Evolutionary conservation across 768 basidiomycete species (phyloP), one percentile per base, ranked within the genome.

Genomic region (Roridomyces roridus): DNA sequence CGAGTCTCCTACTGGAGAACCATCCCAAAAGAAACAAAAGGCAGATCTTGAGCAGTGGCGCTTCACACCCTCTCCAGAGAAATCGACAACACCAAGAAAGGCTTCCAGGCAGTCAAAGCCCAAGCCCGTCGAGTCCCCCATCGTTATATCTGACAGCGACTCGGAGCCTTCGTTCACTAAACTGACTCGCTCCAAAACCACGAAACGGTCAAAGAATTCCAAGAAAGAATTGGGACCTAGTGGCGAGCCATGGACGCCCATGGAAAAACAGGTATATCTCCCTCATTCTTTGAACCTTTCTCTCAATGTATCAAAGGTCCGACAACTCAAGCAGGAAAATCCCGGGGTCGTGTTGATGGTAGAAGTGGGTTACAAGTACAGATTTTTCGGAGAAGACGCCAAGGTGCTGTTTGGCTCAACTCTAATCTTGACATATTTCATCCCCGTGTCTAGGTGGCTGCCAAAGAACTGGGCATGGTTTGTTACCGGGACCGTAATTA

Each of bases 301-400:
- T 34, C 31, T 23, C 12, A 46, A 28, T 29, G 47, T 15, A 44
- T 15, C 31, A 34, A 34, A 87, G 85, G 77, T 87, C 26, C 65
- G 79, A 23, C 69, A 80, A 51, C 72, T 94, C 12, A 91, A 92
- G 71, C 74, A 76, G 50, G 82, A 86, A 18, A 78, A 92, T 69
- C 79, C 81, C 1, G 89, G 81, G 11, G 85, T 84, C 5, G 60
- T 95, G 31, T 76, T 95, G 12, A 85, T 94, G 81, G 76, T 95
- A 21, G 88, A 94, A 69, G 85, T 89, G 25, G 93, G 93, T 5
- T 95, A 95, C 70, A 94, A 89, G 69, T 89, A 86, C 68, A 83
- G 78, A 49, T 94, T 96, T 70, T 94, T 87, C 64, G 88, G 85
- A 45, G 87, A 94, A 20, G 94, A 95, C 65, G 94, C 94, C 1